Percentiles rank a stretch among this genome's conserved stretches.
phyloP scores from a whole-genome alignment of 2,329 filamentous ascomycete species.

The Tolypocladium guangdongense region DNA sequence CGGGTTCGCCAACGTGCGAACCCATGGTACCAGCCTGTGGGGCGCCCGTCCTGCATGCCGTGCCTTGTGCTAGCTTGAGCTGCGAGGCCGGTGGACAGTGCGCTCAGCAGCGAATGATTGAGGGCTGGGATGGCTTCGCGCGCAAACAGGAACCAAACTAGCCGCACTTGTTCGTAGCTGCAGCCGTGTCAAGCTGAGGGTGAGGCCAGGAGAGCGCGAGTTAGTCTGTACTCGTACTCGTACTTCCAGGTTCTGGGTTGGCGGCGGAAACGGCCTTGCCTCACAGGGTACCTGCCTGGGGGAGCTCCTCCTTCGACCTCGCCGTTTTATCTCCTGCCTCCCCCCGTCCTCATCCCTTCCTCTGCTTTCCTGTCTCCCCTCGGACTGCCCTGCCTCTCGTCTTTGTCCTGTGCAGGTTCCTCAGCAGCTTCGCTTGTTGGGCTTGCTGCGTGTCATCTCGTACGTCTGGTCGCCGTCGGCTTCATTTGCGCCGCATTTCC shows the following conservation, averaged over 20 bases:
- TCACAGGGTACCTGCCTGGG: neutral
- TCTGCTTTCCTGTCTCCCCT: neutral
- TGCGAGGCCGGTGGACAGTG: no score
- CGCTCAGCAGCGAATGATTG: neutral
- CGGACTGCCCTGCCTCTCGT: neutral
- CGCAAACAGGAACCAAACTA: neutral
- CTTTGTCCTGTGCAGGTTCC: neutral
- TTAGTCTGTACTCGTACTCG: no score
- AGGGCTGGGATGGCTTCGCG: neutral
- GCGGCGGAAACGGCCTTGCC: neutral
- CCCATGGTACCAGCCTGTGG: neutral
- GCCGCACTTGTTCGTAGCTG: neutral
- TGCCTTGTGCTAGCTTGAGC: neutral
- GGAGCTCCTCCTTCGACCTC: neutral
- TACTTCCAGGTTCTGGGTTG: no score
- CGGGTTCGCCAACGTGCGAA: neutral
- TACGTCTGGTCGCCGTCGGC: neutral
- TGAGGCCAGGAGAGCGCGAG: neutral
- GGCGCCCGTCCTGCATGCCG: neutral
- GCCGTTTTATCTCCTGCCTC: neutral
- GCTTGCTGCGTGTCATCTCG: neutral
- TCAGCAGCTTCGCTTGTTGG: neutral
- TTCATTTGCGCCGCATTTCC: conserved; percentile 1
- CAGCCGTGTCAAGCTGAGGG: neutral
- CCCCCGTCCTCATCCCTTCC: neutral